Evolutionary conservation across 352 stramenopile species (phyloP).

Genomic region (Pythium biforme): DNA sequence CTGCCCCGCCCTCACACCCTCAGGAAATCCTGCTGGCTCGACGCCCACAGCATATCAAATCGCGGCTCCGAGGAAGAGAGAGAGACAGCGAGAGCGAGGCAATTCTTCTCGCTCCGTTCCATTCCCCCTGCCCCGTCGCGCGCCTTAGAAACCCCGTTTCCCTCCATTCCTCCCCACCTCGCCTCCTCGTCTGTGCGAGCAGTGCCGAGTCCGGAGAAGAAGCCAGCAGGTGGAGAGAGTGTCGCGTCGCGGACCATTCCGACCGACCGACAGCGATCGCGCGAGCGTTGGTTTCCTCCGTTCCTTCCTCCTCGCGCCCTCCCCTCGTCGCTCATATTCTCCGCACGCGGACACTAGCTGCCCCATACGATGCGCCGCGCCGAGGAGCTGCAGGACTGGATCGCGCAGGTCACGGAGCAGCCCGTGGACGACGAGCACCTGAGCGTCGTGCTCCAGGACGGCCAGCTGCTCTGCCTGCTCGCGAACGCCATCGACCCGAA

Average conservation of each 20-base stretch:
- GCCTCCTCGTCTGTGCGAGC: background rate
- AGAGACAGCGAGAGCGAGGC: background rate
- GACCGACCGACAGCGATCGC: background rate
- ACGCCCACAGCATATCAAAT: background rate
- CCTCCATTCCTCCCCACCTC: background rate
- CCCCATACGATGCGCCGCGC: constrained; percentile 46
- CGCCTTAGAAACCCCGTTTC: background rate
- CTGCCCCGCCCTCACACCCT: background rate
- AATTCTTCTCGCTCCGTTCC: background rate
- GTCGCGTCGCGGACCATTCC: background rate
- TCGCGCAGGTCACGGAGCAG: constrained; percentile 77
- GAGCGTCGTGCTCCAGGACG: constrained; percentile 78
- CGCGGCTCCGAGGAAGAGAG: background rate
- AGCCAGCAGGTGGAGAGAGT: background rate
- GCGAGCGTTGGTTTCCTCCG: background rate
- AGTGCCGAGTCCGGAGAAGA: constrained; percentile 2
- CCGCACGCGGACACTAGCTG: background rate
- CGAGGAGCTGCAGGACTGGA: constrained; percentile 84
- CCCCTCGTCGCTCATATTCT: background rate
- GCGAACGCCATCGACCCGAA: constrained; percentile 77
- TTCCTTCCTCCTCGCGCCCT: background rate
- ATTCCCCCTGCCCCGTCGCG: background rate
- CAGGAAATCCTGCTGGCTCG: background rate
- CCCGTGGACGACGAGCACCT: constrained; percentile 73
- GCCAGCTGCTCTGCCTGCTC: constrained; percentile 82